These are phyloP conservation scores for Mycena metata DNA, from an alignment of 768 basidiomycete species.

Conservation along the genomic window DNA sequence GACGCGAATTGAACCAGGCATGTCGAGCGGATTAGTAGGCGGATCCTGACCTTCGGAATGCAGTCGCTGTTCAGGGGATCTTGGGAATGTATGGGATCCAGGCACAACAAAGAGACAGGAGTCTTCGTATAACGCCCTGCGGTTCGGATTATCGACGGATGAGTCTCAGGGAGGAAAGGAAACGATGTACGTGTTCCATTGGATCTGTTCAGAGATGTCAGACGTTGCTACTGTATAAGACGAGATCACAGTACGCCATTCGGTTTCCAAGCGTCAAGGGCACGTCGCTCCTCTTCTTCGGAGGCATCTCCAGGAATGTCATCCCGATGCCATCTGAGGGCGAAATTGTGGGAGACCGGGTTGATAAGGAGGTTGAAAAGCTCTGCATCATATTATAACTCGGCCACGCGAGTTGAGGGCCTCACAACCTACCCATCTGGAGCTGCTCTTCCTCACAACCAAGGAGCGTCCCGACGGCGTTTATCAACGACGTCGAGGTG, in stretches of 20 bases:
- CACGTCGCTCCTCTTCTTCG: conserved; percentile 69
- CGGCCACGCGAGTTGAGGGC: background rate
- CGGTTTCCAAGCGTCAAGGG: conserved; percentile 68
- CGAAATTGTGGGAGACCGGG: conserved; percentile 73
- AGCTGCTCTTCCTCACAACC: conserved; percentile 70
- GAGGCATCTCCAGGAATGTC: conserved; percentile 73
- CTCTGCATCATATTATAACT: conserved; percentile 55
- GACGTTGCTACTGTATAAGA: background rate
- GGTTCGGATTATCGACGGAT: background rate
- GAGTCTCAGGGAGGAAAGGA: background rate
- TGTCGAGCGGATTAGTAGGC: conserved; percentile 70
- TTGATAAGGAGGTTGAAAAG: conserved; percentile 84
- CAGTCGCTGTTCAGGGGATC: conserved; percentile 70
- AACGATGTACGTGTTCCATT: conserved; percentile 82
- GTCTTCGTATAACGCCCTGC: conserved; percentile 78
- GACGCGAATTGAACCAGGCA: conserved; percentile 77
- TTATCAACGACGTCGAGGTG: conserved; percentile 64
- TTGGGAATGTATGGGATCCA: conserved; percentile 69
- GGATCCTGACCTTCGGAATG: conserved; percentile 66
- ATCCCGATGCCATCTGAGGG: conserved; percentile 85
- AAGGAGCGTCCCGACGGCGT: conserved; percentile 61
- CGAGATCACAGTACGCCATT: conserved; percentile 64
- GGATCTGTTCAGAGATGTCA: conserved; percentile 59
- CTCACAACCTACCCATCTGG: conserved; percentile 75
- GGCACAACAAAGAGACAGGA: conserved; percentile 81